A percentile compares a stretch with the other conserved stretches of the same genome.
These are phyloP conservation scores for Saksenaea oblongispora DNA, from an alignment of 371 early-diverging fungal genomes.

Conservation along the genomic window DNA sequence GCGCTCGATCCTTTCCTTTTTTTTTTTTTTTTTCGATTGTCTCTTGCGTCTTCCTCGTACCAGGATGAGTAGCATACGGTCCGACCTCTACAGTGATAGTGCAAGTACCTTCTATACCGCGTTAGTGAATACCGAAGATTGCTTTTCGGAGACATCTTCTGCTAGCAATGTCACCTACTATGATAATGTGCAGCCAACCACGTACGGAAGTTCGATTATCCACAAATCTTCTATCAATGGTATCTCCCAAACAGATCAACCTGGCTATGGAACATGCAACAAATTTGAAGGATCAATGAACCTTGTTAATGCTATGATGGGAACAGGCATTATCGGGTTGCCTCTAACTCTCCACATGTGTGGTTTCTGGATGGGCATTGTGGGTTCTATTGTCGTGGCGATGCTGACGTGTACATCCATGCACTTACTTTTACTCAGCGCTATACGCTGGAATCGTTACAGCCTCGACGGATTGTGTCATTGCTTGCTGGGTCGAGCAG, in stretches of 20 bases:
- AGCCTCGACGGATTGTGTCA: constrained; percentile 16
- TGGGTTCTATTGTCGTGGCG: constrained; percentile 41
- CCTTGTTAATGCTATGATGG: constrained; percentile 60
- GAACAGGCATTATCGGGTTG: constrained; percentile 61
- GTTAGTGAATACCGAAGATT: background rate
- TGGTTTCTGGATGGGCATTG: constrained; percentile 56
- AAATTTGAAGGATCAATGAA: constrained; percentile 30
- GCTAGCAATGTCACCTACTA: background rate
- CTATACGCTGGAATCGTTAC: constrained; percentile 30
- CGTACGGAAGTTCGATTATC: background rate
- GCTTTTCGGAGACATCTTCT: background rate
- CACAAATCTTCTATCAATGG: background rate
- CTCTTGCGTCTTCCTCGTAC: background rate
- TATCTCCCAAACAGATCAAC: constrained; percentile 11
- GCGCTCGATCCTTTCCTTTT: background rate
- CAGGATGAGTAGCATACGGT: background rate
- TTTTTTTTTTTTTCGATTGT: background rate
- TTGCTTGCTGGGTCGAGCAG: constrained; percentile 37
- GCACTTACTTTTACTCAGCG: constrained; percentile 49
- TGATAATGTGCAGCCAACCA: background rate
- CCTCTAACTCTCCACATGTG: constrained; percentile 51
- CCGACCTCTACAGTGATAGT: background rate
- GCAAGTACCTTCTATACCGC: background rate
- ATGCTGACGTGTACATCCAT: constrained; percentile 47
- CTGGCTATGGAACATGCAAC: constrained; percentile 18